Percentiles rank a stretch among this genome's conserved stretches.
Evolutionary conservation across 495 filamentous ascomycete species (phyloP).

Genomic region (Platismatia glauca): DNA sequence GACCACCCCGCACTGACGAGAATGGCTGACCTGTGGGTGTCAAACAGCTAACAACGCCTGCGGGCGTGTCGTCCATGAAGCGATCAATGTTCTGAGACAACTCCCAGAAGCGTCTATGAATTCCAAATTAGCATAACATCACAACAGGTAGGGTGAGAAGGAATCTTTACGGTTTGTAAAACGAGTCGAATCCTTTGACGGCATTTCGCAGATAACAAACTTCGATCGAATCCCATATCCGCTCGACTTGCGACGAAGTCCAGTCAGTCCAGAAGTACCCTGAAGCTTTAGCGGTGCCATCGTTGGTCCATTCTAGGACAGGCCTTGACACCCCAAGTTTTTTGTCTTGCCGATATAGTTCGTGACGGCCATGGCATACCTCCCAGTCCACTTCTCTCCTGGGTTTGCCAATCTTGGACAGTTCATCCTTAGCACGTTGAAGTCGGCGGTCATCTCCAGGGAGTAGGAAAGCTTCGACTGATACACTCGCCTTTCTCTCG

Average conservation of each 20-base stretch:
- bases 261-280: constrained; percentile 49
- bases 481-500: constrained; percentile 51
- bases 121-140: background rate
- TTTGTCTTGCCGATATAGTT: constrained; percentile 37
- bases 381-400: constrained; percentile 44
- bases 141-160: background rate
- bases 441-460: constrained; percentile 48
- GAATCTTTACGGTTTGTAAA: constrained; percentile 44
- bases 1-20: constrained; percentile 52
- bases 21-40: constrained; percentile 61
- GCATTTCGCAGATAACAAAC: constrained; percentile 46
- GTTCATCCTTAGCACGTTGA: constrained; percentile 39
- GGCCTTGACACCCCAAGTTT: constrained; percentile 45
- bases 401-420: constrained; percentile 24
- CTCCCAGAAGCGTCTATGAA: constrained; percentile 33
- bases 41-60: constrained; percentile 59
- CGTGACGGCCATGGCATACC: constrained; percentile 47
- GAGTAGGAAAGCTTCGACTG: constrained; percentile 55
- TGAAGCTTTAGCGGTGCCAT: constrained; percentile 40
- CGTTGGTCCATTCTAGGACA: constrained; percentile 48
- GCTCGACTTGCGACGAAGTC: constrained; percentile 40
- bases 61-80: constrained; percentile 36
- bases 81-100: constrained; percentile 71
- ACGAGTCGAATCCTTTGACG: constrained; percentile 37
- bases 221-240: constrained; percentile 62